Percentiles rank a stretch among this genome's conserved stretches.
These are phyloP conservation scores for Calocybe gambosa DNA, from an alignment of 1,284 basidiomycete species.

Conservation along the genomic window DNA sequence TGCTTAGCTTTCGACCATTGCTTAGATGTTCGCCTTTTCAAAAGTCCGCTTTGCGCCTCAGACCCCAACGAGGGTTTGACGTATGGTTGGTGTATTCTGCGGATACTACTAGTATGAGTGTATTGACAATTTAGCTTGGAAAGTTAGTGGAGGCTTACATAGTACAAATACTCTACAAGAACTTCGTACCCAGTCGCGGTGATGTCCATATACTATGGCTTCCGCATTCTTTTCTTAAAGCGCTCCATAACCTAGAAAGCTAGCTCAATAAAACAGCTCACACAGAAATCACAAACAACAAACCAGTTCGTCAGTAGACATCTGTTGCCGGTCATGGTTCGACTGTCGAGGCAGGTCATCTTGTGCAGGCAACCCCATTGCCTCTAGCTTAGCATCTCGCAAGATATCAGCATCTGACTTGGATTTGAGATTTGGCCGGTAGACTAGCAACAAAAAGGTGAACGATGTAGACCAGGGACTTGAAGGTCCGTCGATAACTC, in stretches of 20 bases:
- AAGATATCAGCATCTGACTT: constrained; percentile 85
- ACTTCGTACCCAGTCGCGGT: neutral
- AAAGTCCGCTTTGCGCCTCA: too few species aligned
- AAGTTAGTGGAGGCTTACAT: neutral
- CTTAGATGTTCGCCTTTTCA: too few species aligned
- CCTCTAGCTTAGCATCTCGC: constrained; percentile 78
- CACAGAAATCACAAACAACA: constrained; percentile 14
- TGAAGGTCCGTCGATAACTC: constrained; percentile 25
- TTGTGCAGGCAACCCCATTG: constrained; percentile 65
- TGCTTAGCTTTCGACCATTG: too few species aligned
- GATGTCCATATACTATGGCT: constrained; percentile 28
- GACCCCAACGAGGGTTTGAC: too few species aligned
- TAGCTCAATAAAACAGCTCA: constrained; percentile 2
- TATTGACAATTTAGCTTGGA: too few species aligned
- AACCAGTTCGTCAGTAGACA: constrained; percentile 89
- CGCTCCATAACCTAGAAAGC: constrained; percentile 69
- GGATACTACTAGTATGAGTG: too few species aligned
- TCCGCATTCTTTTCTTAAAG: constrained; percentile 83
- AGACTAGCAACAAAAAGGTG: constrained; percentile 48
- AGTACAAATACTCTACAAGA: neutral
- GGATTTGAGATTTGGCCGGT: constrained; percentile 68
- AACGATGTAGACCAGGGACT: neutral
- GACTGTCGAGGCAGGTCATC: constrained; percentile 46
- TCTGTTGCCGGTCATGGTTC: constrained; percentile 58
- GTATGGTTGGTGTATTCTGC: too few species aligned